Conservation (phyloP, 768 basidiomycete species). For the Pleurotus tuber-regium region DNA sequence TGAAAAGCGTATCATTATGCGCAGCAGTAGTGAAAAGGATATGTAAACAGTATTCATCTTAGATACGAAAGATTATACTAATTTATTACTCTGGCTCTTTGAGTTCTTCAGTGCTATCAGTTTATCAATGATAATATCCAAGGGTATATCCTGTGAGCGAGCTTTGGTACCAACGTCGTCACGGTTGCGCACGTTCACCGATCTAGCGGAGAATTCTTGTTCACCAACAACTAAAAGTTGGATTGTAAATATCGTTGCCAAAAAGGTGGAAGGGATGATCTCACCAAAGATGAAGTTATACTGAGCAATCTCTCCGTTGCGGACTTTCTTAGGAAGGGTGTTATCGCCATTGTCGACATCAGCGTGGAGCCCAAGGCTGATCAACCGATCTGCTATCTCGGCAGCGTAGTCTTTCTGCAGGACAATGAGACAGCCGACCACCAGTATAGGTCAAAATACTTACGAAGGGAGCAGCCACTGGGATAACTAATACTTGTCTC, state of each 20-base stretch:
- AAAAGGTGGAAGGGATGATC: constrained; percentile 21
- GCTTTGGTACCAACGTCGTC: constrained; percentile 89
- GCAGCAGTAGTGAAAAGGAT: too few relatives aligned
- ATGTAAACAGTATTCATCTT: too few relatives aligned
- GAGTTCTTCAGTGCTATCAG: constrained; percentile 67
- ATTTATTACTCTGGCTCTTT: constrained; percentile 41
- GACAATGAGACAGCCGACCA: too few relatives aligned
- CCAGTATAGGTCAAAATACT: too few relatives aligned
- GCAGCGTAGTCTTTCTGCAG: constrained; percentile 85
- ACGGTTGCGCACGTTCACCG: constrained; percentile 95
- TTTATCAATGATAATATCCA: constrained; percentile 71
- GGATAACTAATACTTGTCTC: constrained; percentile 93
- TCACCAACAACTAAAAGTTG: constrained; percentile 80
- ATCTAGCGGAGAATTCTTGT: constrained; percentile 79
- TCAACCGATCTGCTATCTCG: constrained; percentile 69
- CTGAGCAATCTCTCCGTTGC: constrained; percentile 95
- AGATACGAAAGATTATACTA: constrained; percentile 22
- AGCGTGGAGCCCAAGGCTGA: constrained; percentile 71
- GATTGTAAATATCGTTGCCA: background rate
- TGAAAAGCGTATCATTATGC: too few relatives aligned
- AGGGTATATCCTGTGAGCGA: constrained; percentile 63
- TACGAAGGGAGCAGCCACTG: constrained; percentile 87
- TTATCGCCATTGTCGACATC: constrained; percentile 93
- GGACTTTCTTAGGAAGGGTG: constrained; percentile 95
- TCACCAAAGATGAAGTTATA: constrained; percentile 97